Conservation (phyloP, 257 asterid species). For the Solanum acaule region DNA sequence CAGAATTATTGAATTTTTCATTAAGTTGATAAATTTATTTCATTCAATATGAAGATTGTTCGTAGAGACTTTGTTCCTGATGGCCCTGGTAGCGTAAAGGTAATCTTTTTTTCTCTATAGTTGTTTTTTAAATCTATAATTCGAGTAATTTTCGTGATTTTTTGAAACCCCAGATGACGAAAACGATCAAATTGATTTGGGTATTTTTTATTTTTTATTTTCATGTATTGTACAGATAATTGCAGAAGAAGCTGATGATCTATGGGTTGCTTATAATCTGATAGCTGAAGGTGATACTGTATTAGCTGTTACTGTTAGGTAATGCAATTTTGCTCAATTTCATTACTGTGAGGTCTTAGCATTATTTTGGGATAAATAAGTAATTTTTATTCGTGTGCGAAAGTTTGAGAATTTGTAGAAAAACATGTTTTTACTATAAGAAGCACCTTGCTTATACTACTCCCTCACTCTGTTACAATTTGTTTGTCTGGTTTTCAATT, state of each 20-base stretch:
- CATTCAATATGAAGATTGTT: slow-evolving; percentile 53
- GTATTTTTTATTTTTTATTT: not conserved
- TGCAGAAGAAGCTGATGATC: slow-evolving; percentile 90
- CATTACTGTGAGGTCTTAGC: not conserved
- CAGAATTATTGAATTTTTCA: not conserved
- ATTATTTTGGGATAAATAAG: not conserved
- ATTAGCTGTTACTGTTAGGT: slow-evolving; percentile 74
- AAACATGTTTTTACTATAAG: not conserved
- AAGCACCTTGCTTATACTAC: not conserved
- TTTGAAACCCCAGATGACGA: not conserved
- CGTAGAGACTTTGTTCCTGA: slow-evolving; percentile 34
- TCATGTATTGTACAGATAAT: slow-evolving; percentile 40
- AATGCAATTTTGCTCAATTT: not conserved
- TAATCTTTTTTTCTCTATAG: not conserved
- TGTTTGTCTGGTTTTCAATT: not conserved
- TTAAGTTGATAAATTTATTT: not conserved
- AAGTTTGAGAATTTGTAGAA: not conserved
- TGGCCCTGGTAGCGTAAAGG: slow-evolving; percentile 97
- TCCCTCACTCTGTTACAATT: not conserved
- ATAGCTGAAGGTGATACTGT: slow-evolving; percentile 69
- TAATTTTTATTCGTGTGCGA: not conserved
- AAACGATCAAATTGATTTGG: not conserved
- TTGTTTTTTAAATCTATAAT: not conserved
- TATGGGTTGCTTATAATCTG: slow-evolving; percentile 82
- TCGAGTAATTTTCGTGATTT: not conserved